phyloP scores from a whole-genome alignment of 768 basidiomycete genomes.

The Lactifluus hygrophoroides region DNA sequence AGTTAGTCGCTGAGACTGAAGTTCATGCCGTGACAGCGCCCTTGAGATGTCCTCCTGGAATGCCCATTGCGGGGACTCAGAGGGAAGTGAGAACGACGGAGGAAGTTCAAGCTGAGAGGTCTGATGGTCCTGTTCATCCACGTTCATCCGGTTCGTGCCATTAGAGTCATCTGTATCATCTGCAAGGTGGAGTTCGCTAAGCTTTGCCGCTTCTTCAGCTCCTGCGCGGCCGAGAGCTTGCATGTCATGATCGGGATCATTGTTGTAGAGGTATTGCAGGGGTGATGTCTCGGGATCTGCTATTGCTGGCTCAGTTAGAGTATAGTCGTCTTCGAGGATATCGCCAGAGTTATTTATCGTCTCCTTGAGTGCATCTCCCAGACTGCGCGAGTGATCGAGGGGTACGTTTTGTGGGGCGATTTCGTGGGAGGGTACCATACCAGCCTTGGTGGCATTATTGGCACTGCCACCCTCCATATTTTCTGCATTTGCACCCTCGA shows the following conservation, averaged over 20 bases:
- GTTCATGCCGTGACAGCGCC: conserved; percentile 35
- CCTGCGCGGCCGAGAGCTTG: conserved; percentile 86
- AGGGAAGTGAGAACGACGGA: conserved; percentile 24
- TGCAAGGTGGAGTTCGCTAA: conserved; percentile 70
- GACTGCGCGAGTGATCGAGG: conserved; percentile 54
- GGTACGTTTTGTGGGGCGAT: conserved; percentile 25
- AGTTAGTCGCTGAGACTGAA: conserved; percentile 10
- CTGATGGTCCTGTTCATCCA: conserved; percentile 32
- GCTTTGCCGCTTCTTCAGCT: conserved; percentile 73
- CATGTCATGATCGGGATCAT: conserved; percentile 62
- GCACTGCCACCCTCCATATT: conserved; percentile 23
- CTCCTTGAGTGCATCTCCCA: conserved; percentile 78
- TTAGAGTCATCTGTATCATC: conserved; percentile 41
- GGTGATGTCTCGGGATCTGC: conserved; percentile 38
- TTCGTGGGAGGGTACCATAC: conserved; percentile 33
- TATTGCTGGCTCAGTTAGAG: conserved; percentile 23
- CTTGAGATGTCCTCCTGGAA: conserved; percentile 34
- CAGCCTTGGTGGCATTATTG: conserved; percentile 38
- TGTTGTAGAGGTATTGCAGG: conserved; percentile 71
- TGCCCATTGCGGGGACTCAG: conserved; percentile 25
- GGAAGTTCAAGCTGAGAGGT: not conserved
- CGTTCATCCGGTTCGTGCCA: conserved; percentile 39
- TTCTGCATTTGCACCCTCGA: not conserved
- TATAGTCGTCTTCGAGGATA: conserved; percentile 46
- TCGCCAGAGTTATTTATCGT: conserved; percentile 79